Percentiles rank a stretch among this genome's conserved stretches.
Evolutionary conservation across 306 rosid species (phyloP).

Genomic region (Hippophae gyantsensis): DNA sequence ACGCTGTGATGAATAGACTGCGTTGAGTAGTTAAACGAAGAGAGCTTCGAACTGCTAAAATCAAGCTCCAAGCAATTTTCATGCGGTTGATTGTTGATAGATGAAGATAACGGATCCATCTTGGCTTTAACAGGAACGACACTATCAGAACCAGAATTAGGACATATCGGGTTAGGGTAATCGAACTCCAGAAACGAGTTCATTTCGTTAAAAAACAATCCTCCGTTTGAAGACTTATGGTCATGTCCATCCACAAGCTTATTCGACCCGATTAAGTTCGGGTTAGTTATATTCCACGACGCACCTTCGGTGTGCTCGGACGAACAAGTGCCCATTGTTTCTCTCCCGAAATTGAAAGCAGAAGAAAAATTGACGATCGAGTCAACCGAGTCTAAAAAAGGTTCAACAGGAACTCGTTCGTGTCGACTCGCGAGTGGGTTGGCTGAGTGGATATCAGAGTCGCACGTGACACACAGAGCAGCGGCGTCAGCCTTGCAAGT

Average conservation of each 20-base stretch:
- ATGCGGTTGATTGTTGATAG: slow-evolving; percentile 20
- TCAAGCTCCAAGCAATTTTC: slow-evolving; percentile 64
- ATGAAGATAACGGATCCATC: slow-evolving; percentile 17
- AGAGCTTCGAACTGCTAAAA: slow-evolving; percentile 73
- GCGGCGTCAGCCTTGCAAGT: slow-evolving; percentile 98
- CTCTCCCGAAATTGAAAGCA: slow-evolving; percentile 18
- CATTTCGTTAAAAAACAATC: slow-evolving; percentile 52
- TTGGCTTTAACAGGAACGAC: slow-evolving; percentile 79
- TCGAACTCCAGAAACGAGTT: slow-evolving; percentile 73
- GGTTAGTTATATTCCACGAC: slow-evolving; percentile 48
- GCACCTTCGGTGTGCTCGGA: slow-evolving; percentile 22
- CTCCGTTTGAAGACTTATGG: slow-evolving; percentile 39
- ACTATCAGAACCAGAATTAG: slow-evolving; percentile 42
- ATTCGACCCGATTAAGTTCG: slow-evolving; percentile 22
- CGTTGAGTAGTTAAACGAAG: slow-evolving; percentile 49
- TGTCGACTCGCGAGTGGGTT: slow-evolving; percentile 87
- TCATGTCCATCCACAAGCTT: slow-evolving; percentile 47
- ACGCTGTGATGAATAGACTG: slow-evolving; percentile 90
- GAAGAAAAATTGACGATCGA: slow-evolving; percentile 38
- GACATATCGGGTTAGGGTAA: slow-evolving; percentile 40
- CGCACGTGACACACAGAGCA: slow-evolving; percentile 80
- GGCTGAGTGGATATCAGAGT: slow-evolving; percentile 84
- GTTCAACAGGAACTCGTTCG: slow-evolving; percentile 85
- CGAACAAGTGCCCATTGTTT: slow-evolving; percentile 14
- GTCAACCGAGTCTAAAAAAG: slow-evolving; percentile 56